phyloP scores from a whole-genome alignment of 495 filamentous ascomycete genomes.

The Niebla homalea region DNA sequence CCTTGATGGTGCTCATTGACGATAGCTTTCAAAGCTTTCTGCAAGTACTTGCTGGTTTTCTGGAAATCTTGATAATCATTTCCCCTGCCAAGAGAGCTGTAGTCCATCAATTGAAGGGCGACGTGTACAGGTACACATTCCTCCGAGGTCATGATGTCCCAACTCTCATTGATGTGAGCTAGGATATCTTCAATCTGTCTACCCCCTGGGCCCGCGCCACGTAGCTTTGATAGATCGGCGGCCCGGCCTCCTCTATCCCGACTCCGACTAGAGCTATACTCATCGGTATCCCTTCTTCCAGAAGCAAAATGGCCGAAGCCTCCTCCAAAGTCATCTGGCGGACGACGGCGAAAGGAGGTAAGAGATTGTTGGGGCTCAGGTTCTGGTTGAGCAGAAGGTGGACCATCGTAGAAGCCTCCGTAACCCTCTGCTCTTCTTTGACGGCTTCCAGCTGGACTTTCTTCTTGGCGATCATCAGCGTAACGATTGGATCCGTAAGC shows the following conservation, averaged over 20 bases:
- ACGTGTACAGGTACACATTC: slow-evolving; percentile 87
- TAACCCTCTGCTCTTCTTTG: slow-evolving; percentile 28
- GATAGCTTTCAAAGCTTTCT: slow-evolving; percentile 83
- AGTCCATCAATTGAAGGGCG: slow-evolving; percentile 83
- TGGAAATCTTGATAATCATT: slow-evolving; percentile 75
- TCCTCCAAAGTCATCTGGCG: slow-evolving; percentile 4
- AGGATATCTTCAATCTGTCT: slow-evolving; percentile 42
- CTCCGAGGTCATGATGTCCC: slow-evolving; percentile 78
- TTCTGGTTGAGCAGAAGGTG: slow-evolving; percentile 19
- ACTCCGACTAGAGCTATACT: slow-evolving; percentile 18
- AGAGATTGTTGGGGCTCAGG: slow-evolving; percentile 9
- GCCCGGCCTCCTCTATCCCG: slow-evolving; percentile 12
- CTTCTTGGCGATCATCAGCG: slow-evolving; percentile 7
- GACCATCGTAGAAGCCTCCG: slow-evolving; percentile 22
- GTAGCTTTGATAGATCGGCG: slow-evolving; percentile 14
- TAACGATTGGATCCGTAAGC: slow-evolving; percentile 10
- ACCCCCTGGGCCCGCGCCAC: slow-evolving; percentile 21
- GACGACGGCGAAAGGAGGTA: slow-evolving; percentile 9
- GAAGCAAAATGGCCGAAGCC: slow-evolving; percentile 11
- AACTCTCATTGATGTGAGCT: slow-evolving; percentile 66
- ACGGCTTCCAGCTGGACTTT: slow-evolving; percentile 5
- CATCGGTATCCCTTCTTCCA: slow-evolving; percentile 16
- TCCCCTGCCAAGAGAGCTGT: slow-evolving; percentile 81
- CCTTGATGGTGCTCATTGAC: slow-evolving; percentile 98
- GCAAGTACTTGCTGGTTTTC: slow-evolving; percentile 67